Evolutionary conservation across 345 rosid genomes (phyloP).

Genomic region (Gossypium rotundifolium): DNA sequence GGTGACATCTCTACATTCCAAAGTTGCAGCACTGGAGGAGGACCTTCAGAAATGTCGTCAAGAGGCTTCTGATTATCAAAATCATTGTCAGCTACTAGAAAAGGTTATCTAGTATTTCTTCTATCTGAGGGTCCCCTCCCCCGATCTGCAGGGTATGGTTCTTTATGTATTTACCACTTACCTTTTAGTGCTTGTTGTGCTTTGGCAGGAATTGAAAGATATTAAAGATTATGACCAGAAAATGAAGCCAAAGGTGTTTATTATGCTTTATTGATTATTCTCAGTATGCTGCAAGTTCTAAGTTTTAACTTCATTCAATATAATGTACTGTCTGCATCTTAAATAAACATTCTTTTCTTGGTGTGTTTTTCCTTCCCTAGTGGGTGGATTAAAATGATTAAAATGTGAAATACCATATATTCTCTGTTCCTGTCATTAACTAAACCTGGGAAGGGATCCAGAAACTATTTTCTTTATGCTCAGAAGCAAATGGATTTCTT

Average conservation of each 20-base stretch:
- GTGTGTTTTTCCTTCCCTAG: neutral
- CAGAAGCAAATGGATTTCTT: neutral
- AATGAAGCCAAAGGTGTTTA: slow-evolving; percentile 76
- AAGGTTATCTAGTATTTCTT: slow-evolving; percentile 41
- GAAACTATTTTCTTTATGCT: neutral
- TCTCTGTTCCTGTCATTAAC: neutral
- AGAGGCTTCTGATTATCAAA: slow-evolving; percentile 54
- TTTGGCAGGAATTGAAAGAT: slow-evolving; percentile 75
- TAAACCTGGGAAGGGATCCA: neutral
- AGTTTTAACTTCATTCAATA: neutral
- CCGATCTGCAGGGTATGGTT: neutral
- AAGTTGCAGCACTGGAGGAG: slow-evolving; percentile 67
- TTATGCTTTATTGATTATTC: neutral
- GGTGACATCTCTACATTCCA: slow-evolving; percentile 50
- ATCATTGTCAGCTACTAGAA: slow-evolving; percentile 53
- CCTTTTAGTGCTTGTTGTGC: slow-evolving; percentile 10
- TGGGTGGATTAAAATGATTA: neutral
- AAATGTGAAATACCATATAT: neutral
- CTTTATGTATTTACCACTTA: slow-evolving; percentile 1
- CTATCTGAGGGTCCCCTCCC: neutral
- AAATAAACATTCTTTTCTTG: neutral
- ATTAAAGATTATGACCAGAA: slow-evolving; percentile 73
- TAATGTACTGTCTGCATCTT: neutral
- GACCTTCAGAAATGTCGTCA: slow-evolving; percentile 67
- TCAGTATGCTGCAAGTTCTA: neutral